Evolutionary conservation across 169 alveolate species (phyloP).

Genomic region (Plasmodium reichenowi): DNA sequence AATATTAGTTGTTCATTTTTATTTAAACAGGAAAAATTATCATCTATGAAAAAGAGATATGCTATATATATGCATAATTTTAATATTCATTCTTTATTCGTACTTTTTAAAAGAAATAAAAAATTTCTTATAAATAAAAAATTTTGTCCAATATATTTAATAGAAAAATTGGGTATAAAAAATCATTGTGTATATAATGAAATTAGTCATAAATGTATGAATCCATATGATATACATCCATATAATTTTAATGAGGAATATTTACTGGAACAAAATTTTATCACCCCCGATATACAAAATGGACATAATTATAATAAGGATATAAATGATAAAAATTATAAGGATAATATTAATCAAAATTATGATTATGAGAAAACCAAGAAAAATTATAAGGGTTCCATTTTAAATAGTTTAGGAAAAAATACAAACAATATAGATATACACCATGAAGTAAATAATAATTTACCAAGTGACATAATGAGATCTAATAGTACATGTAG

Average conservation of each 20-base stretch:
- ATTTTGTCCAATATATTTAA: slow-evolving; percentile 6
- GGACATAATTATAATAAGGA: not conserved
- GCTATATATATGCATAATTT: slow-evolving; percentile 44
- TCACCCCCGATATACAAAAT: not conserved
- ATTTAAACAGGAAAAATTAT: slow-evolving; percentile 68
- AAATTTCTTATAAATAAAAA: slow-evolving; percentile 28
- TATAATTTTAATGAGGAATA: slow-evolving; percentile 12
- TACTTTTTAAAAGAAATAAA: slow-evolving; percentile 28
- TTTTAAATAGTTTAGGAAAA: no score
- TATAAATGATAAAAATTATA: slow-evolving; percentile 12
- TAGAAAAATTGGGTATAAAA: slow-evolving; percentile 36
- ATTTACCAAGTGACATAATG: no score
- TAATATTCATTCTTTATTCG: slow-evolving; percentile 42
- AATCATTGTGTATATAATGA: slow-evolving; percentile 44
- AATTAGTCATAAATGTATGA: not conserved
- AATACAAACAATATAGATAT: no score
- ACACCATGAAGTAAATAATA: no score
- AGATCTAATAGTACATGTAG: no score
- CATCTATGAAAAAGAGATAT: slow-evolving; percentile 38
- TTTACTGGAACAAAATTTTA: not conserved
- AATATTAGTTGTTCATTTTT: slow-evolving; percentile 48
- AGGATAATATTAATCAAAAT: not conserved
- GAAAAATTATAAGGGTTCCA: no score
- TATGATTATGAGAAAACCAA: not conserved
- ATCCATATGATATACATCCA: slow-evolving; percentile 8